Base-by-base conservation (phyloP, 106 monocot genomes). In the Apostasia shenzhenica region DNA sequence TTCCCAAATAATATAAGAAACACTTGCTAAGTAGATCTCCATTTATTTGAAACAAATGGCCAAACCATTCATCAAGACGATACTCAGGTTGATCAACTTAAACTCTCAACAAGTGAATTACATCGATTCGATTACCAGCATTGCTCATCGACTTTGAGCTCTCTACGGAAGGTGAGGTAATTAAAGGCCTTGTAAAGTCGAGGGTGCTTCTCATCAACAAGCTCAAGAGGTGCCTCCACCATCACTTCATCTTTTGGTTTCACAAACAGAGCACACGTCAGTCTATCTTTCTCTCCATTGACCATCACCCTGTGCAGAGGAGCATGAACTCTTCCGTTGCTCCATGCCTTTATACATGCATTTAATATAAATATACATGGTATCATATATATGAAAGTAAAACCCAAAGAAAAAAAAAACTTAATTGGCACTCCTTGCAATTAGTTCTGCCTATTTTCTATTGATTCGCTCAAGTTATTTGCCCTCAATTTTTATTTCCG, bases 121-220 rank as follows among this genome's bases (percentile, higher is more conserved):
- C 26, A 26, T 26, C 26, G 26, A 26, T 26, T 26, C 26, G 26
- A 26, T 26, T 26, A 26, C 26, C 26, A 26, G 26, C 26, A 26
- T 26, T 26, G 26, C 26, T 26, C 26, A 26, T 26, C 26, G 26
- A 26, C 26, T 26, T 26, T 26, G 26, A 26, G 26, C 26, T 26
- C 26, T 26, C 26, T 26, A 26, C 26, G 26, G 26, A 26, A 26
- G 26, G 26, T 26, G 26, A 26, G 26, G 61, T 48, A 72, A n/a
- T 40, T n/a, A 47, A 72, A 72, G 37, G 72, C 48, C 51, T 41
- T 72, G 72, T 61, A 72, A 5, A 48, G 49, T 51, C 61, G 26
- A 2, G 61, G 72, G 6, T 61, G 59, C 12, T 72, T 51, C 0
- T 60, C 61, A 50, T 72, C 72, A 2, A 72, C 13, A 6, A 61